phyloP scores from a whole-genome alignment of 192 early-diverging fungal species.

The Cladochytrium replicatum region DNA sequence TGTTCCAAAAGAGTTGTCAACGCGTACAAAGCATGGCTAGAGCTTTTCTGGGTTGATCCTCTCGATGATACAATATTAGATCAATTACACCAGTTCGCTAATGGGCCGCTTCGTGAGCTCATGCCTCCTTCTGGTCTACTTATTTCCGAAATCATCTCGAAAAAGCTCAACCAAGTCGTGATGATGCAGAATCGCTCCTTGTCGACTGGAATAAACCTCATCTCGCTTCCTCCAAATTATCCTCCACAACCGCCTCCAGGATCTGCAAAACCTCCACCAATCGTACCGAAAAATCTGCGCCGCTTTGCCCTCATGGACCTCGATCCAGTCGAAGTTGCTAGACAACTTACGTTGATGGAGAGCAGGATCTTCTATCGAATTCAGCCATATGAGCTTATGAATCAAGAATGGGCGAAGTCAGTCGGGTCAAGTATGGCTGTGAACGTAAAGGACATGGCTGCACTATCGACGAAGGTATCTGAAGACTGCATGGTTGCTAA shows the following conservation, averaged over 20 bases:
- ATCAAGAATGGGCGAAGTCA: conserved; percentile 75
- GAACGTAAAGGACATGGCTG: conserved; percentile 77
- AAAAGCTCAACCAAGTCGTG: conserved; percentile 8
- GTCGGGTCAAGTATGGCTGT: conserved; percentile 54
- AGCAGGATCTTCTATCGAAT: conserved; percentile 72
- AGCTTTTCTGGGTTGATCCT: conserved; percentile 77
- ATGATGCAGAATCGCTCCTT: conserved; percentile 16
- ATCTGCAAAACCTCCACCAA: conserved; percentile 54
- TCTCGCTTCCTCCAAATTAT: too few relatives aligned
- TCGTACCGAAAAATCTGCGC: conserved; percentile 68
- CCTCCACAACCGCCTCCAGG: too few relatives aligned
- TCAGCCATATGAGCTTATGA: conserved; percentile 72
- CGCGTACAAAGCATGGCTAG: conserved; percentile 84
- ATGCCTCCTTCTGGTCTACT: conserved; percentile 67
- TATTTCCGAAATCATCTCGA: conserved; percentile 60
- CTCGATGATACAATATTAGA: conserved; percentile 60
- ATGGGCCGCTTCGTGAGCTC: conserved; percentile 47
- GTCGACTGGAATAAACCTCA: too few relatives aligned
- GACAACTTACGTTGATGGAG: conserved; percentile 88
- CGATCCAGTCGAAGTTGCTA: conserved; percentile 79
- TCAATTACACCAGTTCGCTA: conserved; percentile 66
- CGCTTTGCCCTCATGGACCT: conserved; percentile 70
- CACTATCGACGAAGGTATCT: conserved; percentile 58
- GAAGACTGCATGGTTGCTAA: conserved; percentile 37
- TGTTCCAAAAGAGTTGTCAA: conserved; percentile 59